Conservation (phyloP, 148 eudicot genomes). For the Fagopyrum esculentum region DNA sequence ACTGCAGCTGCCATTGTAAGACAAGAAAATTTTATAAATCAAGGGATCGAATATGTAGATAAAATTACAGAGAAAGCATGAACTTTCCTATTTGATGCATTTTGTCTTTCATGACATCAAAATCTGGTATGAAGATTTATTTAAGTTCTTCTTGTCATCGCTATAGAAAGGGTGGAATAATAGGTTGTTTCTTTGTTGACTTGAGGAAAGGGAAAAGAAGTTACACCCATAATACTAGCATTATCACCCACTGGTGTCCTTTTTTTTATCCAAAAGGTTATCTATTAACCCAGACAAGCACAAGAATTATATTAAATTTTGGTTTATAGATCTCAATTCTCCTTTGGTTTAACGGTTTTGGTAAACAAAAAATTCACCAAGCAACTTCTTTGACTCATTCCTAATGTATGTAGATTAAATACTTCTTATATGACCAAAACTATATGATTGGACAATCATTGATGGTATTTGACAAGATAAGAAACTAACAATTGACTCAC, state of each 20-base stretch:
- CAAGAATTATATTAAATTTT: not conserved
- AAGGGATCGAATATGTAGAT: not conserved
- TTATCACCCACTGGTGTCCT: not conserved
- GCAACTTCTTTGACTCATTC: not conserved
- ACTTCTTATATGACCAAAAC: not conserved
- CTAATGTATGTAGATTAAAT: not conserved
- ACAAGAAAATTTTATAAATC: not conserved
- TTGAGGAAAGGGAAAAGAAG: constrained; percentile 10
- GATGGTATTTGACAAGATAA: not conserved
- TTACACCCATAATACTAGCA: not conserved
- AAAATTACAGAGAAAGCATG: not conserved
- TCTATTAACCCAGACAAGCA: constrained; percentile 5
- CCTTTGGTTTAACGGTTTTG: no score
- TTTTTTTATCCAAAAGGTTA: not conserved
- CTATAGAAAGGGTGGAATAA: not conserved
- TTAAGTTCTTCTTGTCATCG: not conserved
- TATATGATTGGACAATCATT: no score
- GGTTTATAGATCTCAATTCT: no score
- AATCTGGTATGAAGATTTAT: not conserved
- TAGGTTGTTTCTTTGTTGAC: not conserved
- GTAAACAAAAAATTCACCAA: not conserved
- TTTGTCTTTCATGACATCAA: not conserved
- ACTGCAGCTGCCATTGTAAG: constrained; percentile 13
- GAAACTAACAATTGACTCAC: not conserved
- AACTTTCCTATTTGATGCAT: constrained; percentile 6